phyloP scores from a whole-genome alignment of 2,329 filamentous ascomycete genomes.

The Aspergillus pseudoglaucus region DNA sequence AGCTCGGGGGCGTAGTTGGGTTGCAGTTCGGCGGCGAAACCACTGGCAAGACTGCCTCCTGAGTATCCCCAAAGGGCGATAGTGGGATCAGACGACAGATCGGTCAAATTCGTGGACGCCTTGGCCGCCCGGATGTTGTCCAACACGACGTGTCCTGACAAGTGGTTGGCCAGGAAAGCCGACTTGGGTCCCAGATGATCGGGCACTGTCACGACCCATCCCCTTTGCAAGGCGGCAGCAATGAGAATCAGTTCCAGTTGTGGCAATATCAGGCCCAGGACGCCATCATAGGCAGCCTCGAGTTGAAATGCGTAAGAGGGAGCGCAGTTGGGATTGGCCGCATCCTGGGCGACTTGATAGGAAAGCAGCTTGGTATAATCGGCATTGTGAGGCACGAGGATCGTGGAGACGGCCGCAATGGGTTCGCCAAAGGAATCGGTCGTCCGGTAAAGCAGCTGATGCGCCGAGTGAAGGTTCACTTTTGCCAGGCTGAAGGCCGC shows the following conservation, averaged over 20 bases:
- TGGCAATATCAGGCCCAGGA: slow-evolving; percentile 24
- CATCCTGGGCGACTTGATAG: slow-evolving; percentile 34
- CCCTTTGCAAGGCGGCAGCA: slow-evolving; percentile 32
- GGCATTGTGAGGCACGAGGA: slow-evolving; percentile 32
- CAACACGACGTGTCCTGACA: slow-evolving; percentile 40
- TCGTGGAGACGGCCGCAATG: slow-evolving; percentile 34
- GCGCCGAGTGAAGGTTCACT: slow-evolving; percentile 16
- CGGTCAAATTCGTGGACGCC: slow-evolving; percentile 19
- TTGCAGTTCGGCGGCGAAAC: slow-evolving; percentile 12
- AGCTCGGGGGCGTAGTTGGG: slow-evolving; percentile 13
- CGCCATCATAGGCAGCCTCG: slow-evolving; percentile 34
- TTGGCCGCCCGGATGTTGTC: slow-evolving; percentile 40
- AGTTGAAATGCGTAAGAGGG: slow-evolving; percentile 26
- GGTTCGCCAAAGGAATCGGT: slow-evolving; percentile 31
- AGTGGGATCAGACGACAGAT: slow-evolving; percentile 25
- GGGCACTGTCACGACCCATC: slow-evolving; percentile 45
- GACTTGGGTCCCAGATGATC: slow-evolving; percentile 43
- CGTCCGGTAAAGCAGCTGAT: slow-evolving; percentile 39
- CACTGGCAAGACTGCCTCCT: slow-evolving; percentile 42
- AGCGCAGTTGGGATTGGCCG: slow-evolving; percentile 19
- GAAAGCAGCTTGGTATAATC: slow-evolving; percentile 32
- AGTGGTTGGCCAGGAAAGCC: slow-evolving; percentile 37
- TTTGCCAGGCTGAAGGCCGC: slow-evolving; percentile 15
- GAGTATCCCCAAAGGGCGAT: slow-evolving; percentile 52
- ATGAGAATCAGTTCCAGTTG: slow-evolving; percentile 30